Evolutionary conservation across 768 basidiomycete genomes (phyloP).

Genomic region (Russula vinacea): DNA sequence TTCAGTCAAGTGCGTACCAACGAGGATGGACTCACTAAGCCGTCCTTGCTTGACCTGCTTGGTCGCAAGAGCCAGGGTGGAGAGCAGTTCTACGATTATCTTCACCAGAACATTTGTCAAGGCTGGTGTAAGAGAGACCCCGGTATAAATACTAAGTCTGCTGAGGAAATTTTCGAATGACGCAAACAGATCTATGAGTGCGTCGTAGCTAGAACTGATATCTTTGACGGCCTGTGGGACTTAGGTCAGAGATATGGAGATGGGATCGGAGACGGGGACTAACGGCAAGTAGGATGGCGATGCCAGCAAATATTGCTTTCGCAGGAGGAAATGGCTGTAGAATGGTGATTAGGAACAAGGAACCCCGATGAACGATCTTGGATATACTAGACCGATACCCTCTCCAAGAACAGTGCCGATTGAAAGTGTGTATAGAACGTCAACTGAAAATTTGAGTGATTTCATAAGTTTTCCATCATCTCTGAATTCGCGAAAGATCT

Average conservation of each 20-base stretch:
- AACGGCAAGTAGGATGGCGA: neutral
- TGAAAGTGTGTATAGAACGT: too few species aligned
- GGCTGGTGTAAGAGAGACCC: neutral
- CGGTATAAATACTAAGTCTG: slow-evolving; percentile 2
- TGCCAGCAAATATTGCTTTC: neutral
- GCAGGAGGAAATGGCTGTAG: neutral
- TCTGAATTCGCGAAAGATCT: too few species aligned
- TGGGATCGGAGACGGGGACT: neutral
- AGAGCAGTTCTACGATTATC: slow-evolving; percentile 9
- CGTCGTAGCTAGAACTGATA: neutral
- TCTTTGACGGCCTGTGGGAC: neutral
- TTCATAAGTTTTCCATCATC: too few species aligned
- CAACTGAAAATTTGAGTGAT: too few species aligned
- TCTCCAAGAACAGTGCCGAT: too few species aligned
- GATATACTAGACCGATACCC: too few species aligned
- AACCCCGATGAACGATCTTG: too few species aligned
- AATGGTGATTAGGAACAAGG: neutral
- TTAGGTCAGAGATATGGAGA: neutral
- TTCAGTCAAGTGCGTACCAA: neutral
- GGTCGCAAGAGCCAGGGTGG: slow-evolving; percentile 4
- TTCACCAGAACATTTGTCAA: neutral
- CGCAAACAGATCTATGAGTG: slow-evolving; percentile 4
- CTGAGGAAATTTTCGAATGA: slow-evolving; percentile 7
- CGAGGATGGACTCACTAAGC: neutral
- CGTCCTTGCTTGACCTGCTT: slow-evolving; percentile 4